These are phyloP conservation scores for Brasenia schreberi DNA, from an alignment of 164 flowering plant genomes.

Conservation along the genomic window DNA sequence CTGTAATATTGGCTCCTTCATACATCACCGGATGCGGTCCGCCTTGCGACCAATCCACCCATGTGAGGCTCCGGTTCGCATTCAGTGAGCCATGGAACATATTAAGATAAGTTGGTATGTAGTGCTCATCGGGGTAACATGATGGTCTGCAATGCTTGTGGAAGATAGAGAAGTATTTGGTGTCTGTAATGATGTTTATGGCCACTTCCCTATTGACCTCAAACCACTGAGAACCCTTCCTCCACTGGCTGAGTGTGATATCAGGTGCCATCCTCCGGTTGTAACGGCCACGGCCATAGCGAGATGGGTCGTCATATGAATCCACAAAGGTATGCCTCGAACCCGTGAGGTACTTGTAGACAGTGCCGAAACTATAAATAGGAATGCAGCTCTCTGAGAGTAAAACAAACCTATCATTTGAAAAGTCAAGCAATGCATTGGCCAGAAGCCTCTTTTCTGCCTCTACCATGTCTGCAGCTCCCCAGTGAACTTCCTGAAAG, in stretches of 20 bases:
- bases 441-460: constrained; percentile 80
- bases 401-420: constrained; percentile 78
- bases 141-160: constrained; percentile 61
- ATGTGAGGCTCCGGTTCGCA: constrained; percentile 69
- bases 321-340: constrained; percentile 62
- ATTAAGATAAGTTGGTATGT: constrained; percentile 56
- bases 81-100: constrained; percentile 46
- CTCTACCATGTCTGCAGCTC: constrained; percentile 40
- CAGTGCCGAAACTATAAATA: constrained; percentile 49
- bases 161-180: constrained; percentile 57
- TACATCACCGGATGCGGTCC: constrained; percentile 71
- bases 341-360: constrained; percentile 47
- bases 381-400: constrained; percentile 93
- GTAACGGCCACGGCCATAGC: constrained; percentile 84
- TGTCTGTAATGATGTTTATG: constrained; percentile 45
- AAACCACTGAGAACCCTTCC: constrained; percentile 95
- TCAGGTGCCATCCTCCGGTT: constrained; percentile 60
- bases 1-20: constrained; percentile 36
- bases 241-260: constrained; percentile 65
- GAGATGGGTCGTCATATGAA: constrained; percentile 69
- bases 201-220: constrained; percentile 54
- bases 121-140: constrained; percentile 89
- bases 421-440: constrained; percentile 79
- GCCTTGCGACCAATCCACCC: constrained; percentile 79
- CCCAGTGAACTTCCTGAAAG: constrained; percentile 67